Base-by-base conservation (phyloP, 495 filamentous ascomycete genomes). In the Astrocystis sublimbata region DNA sequence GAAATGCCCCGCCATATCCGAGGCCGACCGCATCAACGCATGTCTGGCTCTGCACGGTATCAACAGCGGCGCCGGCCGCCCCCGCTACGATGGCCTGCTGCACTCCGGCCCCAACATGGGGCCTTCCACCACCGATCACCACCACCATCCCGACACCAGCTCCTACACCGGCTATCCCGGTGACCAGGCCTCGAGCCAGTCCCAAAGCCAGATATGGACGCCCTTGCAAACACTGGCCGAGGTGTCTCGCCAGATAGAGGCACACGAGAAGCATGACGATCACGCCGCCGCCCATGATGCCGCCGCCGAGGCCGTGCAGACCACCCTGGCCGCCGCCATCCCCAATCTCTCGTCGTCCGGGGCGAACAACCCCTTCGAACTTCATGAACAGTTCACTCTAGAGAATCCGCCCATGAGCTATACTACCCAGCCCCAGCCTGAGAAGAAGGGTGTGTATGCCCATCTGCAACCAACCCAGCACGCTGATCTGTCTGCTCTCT, bases 171-270 rank as follows among this genome's bases (percentile, higher is more conserved):
- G 19, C 7, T 30, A 38, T 3, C 21, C 36, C 12, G 10, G 33
- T 13, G 31, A 17, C 33, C 74, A 74, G 45, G 75, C 76, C 55
- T 65, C 64, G 26, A 78, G 68, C 33, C 80, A 75, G 15, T 67
- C 66, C 36, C 77, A 75, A 73, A 78, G 75, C 41, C 86, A 82
- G 60, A 84, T 83, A 54, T 91, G 90, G 79, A 88, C 89, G 59
- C 88, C 89, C 0, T 78, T 96, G 24, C 88, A 91, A 62, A 88
- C 91, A 7, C 76, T 96, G 30, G 92, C 91, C 42, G 92, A 96
- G 71, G 92, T 90, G 3, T 92, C 91, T 41, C 79, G 89, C 51
- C 89, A 88, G 68, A 82, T 89, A 15, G 86, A 80, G 46, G 67
- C 81, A 36, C 75, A 71, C 63, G 80, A 84, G 33, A 83, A 82